These are phyloP conservation scores for Simplicillium sp. DNA, from an alignment of 2,329 filamentous ascomycete species.

Conservation along the genomic window DNA sequence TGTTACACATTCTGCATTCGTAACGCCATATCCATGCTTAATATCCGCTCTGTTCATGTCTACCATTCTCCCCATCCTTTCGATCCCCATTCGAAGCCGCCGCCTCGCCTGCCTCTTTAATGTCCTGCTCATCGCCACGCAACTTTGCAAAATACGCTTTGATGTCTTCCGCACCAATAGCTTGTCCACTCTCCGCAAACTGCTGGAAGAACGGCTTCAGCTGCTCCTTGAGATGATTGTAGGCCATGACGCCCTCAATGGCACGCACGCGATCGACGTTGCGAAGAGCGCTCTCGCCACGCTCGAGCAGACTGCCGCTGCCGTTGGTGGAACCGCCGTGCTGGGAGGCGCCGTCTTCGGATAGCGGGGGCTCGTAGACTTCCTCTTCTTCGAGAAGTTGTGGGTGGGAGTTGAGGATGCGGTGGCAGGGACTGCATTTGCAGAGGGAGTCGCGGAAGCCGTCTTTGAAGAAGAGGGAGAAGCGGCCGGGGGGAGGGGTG, in stretches of 20 bases:
- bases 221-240: slow-evolving; percentile 91
- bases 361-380: slow-evolving; percentile 84
- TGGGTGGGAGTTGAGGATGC: slow-evolving; percentile 56
- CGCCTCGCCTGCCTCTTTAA: slow-evolving; percentile 50
- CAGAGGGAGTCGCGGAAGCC: slow-evolving; percentile 77
- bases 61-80: slow-evolving; percentile 21
- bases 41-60: slow-evolving; percentile 45
- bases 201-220: slow-evolving; percentile 91
- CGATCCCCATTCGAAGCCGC: slow-evolving; percentile 25
- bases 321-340: slow-evolving; percentile 51
- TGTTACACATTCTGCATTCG: background rate
- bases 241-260: slow-evolving; percentile 96
- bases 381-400: slow-evolving; percentile 93
- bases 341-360: slow-evolving; percentile 48
- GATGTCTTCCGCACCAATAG: slow-evolving; percentile 90
- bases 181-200: slow-evolving; percentile 82
- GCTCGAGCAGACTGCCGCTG: slow-evolving; percentile 77
- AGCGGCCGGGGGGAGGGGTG: slow-evolving; percentile 40
- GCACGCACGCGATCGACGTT: slow-evolving; percentile 88
- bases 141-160: slow-evolving; percentile 94
- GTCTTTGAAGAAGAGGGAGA: slow-evolving; percentile 76
- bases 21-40: slow-evolving; percentile 16
- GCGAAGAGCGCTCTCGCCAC: slow-evolving; percentile 83
- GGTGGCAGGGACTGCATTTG: slow-evolving; percentile 73
- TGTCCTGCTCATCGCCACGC: slow-evolving; percentile 73